Evolutionary conservation across 2,329 filamentous ascomycete genomes (phyloP).

Genomic region (Diplodia mutila): DNA sequence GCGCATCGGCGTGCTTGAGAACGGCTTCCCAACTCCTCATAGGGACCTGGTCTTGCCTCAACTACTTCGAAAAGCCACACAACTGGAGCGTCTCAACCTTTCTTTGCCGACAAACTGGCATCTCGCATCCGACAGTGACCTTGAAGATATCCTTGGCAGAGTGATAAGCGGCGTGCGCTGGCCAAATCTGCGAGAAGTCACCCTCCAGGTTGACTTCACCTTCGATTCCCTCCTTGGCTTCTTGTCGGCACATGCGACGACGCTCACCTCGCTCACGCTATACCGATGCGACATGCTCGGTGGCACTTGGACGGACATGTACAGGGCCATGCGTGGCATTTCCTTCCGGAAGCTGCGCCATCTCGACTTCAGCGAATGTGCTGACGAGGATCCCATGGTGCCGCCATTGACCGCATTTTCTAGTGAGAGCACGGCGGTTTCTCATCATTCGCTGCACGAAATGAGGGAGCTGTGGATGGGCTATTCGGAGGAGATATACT

Average conservation of each 20-base stretch:
- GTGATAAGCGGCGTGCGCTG: not conserved
- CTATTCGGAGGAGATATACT: not conserved
- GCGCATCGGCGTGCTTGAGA: not conserved
- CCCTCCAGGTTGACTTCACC: not conserved
- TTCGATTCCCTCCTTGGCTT: not conserved
- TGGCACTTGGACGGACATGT: not conserved
- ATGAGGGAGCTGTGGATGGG: not conserved
- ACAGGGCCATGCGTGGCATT: not conserved
- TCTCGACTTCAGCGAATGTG: not conserved
- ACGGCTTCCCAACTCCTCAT: not conserved
- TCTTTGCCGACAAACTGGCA: not conserved
- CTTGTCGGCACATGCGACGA: not conserved
- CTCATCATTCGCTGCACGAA: not conserved
- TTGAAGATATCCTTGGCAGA: not conserved
- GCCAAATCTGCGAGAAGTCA: not conserved
- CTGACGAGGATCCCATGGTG: not conserved
- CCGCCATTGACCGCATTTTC: not conserved
- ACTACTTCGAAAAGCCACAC: not conserved
- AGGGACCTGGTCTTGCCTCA: not conserved
- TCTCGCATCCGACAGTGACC: not conserved
- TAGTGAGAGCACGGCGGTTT: not conserved
- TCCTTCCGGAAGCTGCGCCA: not conserved
- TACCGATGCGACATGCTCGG: not conserved
- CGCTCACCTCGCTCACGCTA: not conserved
- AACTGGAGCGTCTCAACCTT: not conserved